Base-by-base conservation (phyloP, 345 rosid species). In the Eucalyptus sideroxylon region DNA sequence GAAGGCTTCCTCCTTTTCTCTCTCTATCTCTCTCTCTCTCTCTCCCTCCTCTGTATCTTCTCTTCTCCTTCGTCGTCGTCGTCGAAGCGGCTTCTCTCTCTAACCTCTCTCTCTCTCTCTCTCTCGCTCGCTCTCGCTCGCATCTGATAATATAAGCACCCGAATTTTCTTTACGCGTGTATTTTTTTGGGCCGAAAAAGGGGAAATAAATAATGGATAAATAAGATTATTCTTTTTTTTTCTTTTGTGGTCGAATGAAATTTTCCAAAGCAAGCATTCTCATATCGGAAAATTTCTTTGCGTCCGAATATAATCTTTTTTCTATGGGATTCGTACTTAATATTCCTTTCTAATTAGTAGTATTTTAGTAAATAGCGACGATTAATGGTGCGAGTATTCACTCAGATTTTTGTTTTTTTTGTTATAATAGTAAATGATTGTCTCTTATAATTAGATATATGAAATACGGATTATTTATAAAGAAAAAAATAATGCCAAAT, bases 401-500 rank as follows among this genome's bases (percentile, higher is more conserved):
- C 26, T 77, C 4, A 3, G 13, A 21, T 4, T 37, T 34, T 40
- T 72, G 5, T 3, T 69, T 72, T 72, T 72, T 72, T 37, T 37
- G 6, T 62, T 62, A 3, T 21, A 7, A 3, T 1, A 1, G 1
- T 4, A 19, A 19, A 37, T 72, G 1, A 42, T 72, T 77, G 8
- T 37, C 6, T 77, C 11, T 72, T 72, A 11, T 6, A 37, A 77
- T 77, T 77, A 11, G 4, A 77, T 11, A 37, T 37, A 37, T 2
- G 2, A 37, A 11, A 77, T 2, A 21, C 0, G 4, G 2, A 6
- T 37, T 77, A 77, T 77, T 21, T 21, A 37, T 21, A 40, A 72
- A 21, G 13, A 69, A 67, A 65, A 49, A 69, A 10, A 77, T 77
- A 37, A 37, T 2, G 2, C 12, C 8, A 21, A 5, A 37, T 11